Percentiles rank a stretch among this genome's conserved stretches.
These are phyloP conservation scores for Brassica rapa DNA, from an alignment of 345 rosid genomes.

Conservation along the genomic window DNA sequence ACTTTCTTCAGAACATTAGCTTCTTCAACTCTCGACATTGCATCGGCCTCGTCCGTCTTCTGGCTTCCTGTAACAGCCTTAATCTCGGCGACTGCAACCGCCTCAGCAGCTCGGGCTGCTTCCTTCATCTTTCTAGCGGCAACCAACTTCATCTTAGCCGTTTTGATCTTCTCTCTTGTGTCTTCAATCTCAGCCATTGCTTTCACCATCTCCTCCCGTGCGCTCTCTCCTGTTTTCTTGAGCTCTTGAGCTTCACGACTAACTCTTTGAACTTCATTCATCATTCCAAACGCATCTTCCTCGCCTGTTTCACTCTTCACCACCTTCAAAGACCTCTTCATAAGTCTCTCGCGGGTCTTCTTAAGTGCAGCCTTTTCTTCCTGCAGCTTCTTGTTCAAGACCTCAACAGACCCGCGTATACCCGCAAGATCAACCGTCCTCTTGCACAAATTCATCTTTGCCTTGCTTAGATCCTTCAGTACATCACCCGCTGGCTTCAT, in stretches of 20 bases:
- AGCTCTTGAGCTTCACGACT: conserved; percentile 68
- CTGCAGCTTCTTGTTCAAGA: conserved; percentile 65
- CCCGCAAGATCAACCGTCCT: conserved; percentile 72
- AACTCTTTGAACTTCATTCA: conserved; percentile 64
- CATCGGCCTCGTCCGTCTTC: no score
- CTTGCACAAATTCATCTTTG: conserved; percentile 78
- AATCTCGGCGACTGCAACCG: conserved; percentile 74
- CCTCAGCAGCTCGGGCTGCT: conserved; percentile 90
- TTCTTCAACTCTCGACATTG: conserved; percentile 55
- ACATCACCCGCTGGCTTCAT: conserved; percentile 57
- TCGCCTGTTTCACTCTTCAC: conserved; percentile 41
- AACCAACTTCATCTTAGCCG: conserved; percentile 66
- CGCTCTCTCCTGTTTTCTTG: conserved; percentile 59
- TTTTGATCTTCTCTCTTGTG: conserved; percentile 61
- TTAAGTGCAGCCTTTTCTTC: conserved; percentile 72
- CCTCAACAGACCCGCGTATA: conserved; percentile 66
- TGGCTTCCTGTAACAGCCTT: conserved; percentile 32
- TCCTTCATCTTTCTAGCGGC: conserved; percentile 91
- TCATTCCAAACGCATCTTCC: conserved; percentile 43
- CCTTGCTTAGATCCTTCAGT: conserved; percentile 80
- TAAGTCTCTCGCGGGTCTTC: conserved; percentile 69
- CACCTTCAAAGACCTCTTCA: conserved; percentile 55
- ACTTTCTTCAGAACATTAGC: conserved; percentile 54
- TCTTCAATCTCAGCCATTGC: conserved; percentile 67
- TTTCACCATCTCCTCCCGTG: conserved; percentile 58